These are phyloP conservation scores for Austroboletus novae-zelandiae DNA, from an alignment of 1,284 basidiomycete species.

Conservation along the genomic window DNA sequence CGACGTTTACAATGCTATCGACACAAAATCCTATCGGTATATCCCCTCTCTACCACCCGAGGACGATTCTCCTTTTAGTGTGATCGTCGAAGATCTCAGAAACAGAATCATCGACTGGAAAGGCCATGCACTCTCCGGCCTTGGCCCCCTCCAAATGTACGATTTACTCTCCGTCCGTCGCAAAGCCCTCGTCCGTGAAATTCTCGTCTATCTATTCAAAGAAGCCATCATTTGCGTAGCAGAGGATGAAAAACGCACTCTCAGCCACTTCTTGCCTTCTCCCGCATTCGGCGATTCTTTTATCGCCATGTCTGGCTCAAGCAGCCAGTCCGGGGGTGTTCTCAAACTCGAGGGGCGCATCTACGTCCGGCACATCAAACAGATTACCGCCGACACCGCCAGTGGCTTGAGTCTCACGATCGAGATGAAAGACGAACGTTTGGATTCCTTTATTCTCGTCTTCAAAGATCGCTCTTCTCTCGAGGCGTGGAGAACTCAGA, in stretches of 20 bases:
- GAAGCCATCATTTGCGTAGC: conserved; percentile 96
- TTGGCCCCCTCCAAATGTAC: conserved; percentile 88
- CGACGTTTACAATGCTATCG: conserved; percentile 23
- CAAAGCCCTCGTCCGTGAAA: conserved; percentile 83
- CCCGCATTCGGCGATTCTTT: conserved; percentile 50
- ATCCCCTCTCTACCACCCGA: conserved; percentile 31
- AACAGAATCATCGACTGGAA: conserved; percentile 93
- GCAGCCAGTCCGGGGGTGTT: conserved; percentile 63
- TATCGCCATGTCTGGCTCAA: conserved; percentile 39
- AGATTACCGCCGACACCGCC: conserved; percentile 74
- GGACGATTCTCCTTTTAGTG: conserved; percentile 69
- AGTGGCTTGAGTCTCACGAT: conserved; percentile 89
- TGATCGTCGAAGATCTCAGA: conserved; percentile 84
- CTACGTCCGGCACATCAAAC: conserved; percentile 89
- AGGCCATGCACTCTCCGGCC: conserved; percentile 81
- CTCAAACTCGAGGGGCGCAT: conserved; percentile 93
- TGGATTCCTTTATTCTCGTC: conserved; percentile 92
- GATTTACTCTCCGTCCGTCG: conserved; percentile 87
- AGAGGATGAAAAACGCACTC: conserved; percentile 85
- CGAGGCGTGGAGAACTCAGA: conserved; percentile 83
- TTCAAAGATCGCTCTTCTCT: conserved; percentile 89
- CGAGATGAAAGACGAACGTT: conserved; percentile 89
- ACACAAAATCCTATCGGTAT: conserved; percentile 29
- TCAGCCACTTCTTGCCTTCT: conserved; percentile 67
- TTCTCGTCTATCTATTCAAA: conserved; percentile 94